phyloP scores from a whole-genome alignment of 2,329 filamentous ascomycete species.

The Pseudogymnoascus sp. region DNA sequence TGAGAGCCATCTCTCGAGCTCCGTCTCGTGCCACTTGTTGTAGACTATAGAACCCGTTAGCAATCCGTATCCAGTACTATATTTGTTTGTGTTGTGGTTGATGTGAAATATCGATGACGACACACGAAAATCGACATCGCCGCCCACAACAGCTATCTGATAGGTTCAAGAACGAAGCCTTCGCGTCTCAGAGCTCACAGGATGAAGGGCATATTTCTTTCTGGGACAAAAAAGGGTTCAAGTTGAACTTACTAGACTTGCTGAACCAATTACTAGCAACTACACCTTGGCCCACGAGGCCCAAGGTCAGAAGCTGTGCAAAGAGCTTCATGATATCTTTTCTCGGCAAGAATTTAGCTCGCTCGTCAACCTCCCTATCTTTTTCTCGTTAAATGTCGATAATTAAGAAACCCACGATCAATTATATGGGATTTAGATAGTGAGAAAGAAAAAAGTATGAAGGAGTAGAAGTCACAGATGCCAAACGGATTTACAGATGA shows the following conservation, averaged over 20 bases:
- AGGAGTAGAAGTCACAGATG: not conserved
- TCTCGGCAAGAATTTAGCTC: constrained; percentile 9
- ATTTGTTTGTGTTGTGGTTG: not conserved
- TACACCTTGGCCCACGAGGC: constrained; percentile 61
- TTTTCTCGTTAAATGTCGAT: not conserved
- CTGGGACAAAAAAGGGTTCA: not conserved
- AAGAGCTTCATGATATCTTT: constrained; percentile 64
- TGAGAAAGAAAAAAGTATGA: not conserved
- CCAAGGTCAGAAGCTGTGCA: constrained; percentile 58
- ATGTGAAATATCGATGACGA: not conserved
- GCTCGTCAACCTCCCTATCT: not conserved
- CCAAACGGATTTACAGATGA: not conserved
- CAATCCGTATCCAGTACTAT: not conserved
- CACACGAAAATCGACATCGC: not conserved
- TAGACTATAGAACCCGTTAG: constrained; percentile 54
- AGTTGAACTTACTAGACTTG: constrained; percentile 62
- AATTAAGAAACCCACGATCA: not conserved
- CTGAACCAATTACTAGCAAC: constrained; percentile 76
- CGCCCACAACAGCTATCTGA: not conserved
- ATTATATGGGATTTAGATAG: not conserved
- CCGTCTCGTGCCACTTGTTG: constrained; percentile 98
- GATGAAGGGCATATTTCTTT: not conserved
- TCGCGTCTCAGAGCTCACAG: not conserved
- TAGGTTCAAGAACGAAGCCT: not conserved
- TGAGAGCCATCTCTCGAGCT: constrained; percentile 92